Conservation (phyloP, 768 basidiomycete species). For the Trametes gibbosa region DNA sequence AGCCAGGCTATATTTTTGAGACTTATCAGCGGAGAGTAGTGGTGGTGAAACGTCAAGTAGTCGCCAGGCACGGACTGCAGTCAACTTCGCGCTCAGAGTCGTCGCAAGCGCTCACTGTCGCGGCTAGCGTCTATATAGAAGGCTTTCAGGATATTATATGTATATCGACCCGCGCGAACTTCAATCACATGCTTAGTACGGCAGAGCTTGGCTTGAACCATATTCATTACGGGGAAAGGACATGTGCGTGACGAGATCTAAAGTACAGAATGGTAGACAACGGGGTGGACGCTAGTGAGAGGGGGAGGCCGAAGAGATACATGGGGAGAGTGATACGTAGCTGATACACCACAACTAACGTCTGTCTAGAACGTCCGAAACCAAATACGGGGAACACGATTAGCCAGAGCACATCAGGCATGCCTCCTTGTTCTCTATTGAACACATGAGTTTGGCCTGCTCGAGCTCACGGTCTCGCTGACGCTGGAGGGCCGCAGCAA, state of each 20-base stretch:
- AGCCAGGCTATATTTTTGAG: too few relatives aligned
- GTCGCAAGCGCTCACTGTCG: too few relatives aligned
- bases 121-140: too few relatives aligned
- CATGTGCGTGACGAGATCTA: conserved; percentile 3
- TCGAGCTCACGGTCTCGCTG: conserved; percentile 73
- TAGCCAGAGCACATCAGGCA: conserved; percentile 90
- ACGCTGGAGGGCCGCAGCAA: conserved; percentile 71
- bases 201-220: too few relatives aligned
- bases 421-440: conserved; percentile 91
- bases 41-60: too few relatives aligned
- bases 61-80: too few relatives aligned
- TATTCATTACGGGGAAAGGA: background rate
- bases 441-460: conserved; percentile 79
- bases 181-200: too few relatives aligned
- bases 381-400: conserved; percentile 15
- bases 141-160: too few relatives aligned
- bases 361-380: background rate
- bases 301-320: conserved; percentile 6
- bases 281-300: conserved; percentile 1
- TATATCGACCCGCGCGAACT: too few relatives aligned
- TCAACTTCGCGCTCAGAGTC: too few relatives aligned
- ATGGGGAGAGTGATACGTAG: conserved; percentile 3
- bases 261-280: background rate
- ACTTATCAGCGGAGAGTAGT: too few relatives aligned
- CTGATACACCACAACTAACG: background rate